These are phyloP conservation scores for Collybiopsis confluens DNA, from an alignment of 768 basidiomycete species.

Conservation along the genomic window DNA sequence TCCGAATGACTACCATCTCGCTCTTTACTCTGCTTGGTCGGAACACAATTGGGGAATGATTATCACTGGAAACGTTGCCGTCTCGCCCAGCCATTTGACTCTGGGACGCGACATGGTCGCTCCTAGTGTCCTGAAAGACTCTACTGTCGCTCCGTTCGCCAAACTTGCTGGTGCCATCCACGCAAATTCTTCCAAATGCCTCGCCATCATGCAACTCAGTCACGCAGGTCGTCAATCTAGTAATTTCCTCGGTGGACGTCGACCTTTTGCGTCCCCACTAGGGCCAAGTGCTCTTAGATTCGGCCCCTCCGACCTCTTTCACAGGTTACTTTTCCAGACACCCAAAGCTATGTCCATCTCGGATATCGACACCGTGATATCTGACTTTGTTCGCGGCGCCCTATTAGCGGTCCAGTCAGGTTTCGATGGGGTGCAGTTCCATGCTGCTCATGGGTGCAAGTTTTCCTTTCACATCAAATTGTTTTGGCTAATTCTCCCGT, in stretches of 20 bases:
- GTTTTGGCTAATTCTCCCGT: not conserved
- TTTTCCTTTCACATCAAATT: conserved; percentile 13
- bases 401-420: conserved; percentile 58
- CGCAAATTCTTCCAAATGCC: conserved; percentile 19
- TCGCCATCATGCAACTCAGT: conserved; percentile 79
- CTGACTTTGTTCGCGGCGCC: conserved; percentile 66
- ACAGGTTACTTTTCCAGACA: conserved; percentile 54
- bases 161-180: conserved; percentile 49
- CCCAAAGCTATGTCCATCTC: conserved; percentile 53
- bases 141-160: conserved; percentile 46
- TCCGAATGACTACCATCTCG: conserved; percentile 60
- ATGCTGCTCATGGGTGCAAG: conserved; percentile 84
- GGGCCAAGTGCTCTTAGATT: conserved; percentile 67
- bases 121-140: conserved; percentile 39
- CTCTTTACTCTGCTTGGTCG: conserved; percentile 75
- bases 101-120: conserved; percentile 72
- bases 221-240: conserved; percentile 83
- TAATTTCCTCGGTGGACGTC: conserved; percentile 67
- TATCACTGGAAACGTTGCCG: conserved; percentile 81
- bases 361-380: conserved; percentile 61
- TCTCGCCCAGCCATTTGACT: conserved; percentile 56
- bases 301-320: conserved; percentile 37
- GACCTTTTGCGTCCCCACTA: conserved; percentile 52
- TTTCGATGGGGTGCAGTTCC: conserved; percentile 85
- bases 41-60: conserved; percentile 82